These are phyloP conservation scores for Maudiozyma barnettii DNA, from an alignment of 805 yeast genomes.

Conservation along the genomic window DNA sequence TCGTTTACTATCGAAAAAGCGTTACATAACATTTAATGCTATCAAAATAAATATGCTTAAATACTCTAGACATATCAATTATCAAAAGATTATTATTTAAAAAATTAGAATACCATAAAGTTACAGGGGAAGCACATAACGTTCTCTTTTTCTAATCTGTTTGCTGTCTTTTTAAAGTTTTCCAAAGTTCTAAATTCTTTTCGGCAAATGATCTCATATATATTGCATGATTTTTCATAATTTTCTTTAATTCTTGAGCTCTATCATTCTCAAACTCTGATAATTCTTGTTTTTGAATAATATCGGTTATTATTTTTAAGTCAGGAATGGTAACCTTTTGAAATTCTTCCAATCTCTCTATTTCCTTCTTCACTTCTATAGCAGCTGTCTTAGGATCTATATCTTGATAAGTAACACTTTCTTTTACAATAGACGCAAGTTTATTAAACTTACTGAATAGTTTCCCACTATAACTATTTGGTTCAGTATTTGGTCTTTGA, in stretches of 20 bases:
- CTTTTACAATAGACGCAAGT: slow-evolving; percentile 26
- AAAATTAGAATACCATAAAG: neutral
- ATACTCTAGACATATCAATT: neutral
- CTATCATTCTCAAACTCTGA: slow-evolving; percentile 22
- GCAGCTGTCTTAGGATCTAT: slow-evolving; percentile 17
- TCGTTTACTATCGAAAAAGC: neutral
- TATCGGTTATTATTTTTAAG: slow-evolving; percentile 20
- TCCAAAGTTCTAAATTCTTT: slow-evolving; percentile 25
- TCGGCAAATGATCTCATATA: slow-evolving; percentile 24
- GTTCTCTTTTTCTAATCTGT: neutral
- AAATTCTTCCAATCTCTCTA: slow-evolving; percentile 16
- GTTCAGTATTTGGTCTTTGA: slow-evolving; percentile 5
- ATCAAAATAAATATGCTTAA: neutral
- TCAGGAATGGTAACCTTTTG: slow-evolving; percentile 25
- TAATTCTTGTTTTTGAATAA: slow-evolving; percentile 27
- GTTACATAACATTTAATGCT: neutral
- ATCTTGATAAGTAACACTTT: slow-evolving; percentile 25
- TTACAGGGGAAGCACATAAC: neutral
- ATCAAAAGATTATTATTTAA: neutral
- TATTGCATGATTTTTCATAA: slow-evolving; percentile 21
- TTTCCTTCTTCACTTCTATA: slow-evolving; percentile 18
- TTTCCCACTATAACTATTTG: slow-evolving; percentile 17
- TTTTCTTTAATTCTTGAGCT: slow-evolving; percentile 16
- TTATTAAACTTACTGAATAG: slow-evolving; percentile 22
- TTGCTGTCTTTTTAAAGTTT: slow-evolving; percentile 13